Evolutionary conservation across 179 eudicot genomes (phyloP), one percentile per base, ranked within the genome.

Genomic region (Heliamphora pulchella): DNA sequence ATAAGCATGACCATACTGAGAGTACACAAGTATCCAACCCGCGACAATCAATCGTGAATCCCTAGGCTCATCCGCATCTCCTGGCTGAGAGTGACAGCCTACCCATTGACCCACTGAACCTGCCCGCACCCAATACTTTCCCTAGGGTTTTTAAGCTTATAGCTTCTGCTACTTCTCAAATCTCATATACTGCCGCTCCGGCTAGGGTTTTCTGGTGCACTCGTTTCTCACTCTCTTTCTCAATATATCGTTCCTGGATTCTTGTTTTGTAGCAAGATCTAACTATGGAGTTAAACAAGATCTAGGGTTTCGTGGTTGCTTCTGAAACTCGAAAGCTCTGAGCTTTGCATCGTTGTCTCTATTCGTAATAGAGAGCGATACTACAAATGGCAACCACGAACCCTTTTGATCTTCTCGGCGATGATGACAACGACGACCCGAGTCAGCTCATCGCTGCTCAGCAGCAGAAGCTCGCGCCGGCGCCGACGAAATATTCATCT

Each of bases 361-460:
- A 4, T 53, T 13, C 9, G 11, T 20, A 11, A 7, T 59, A 58
- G 8, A 51, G 73, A 54, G 41, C 70, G 2, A 47, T 79, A 48
- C 4, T 4, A 79, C 51, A 82, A 85, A 91, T 91, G 93, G 84
- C 96, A 2, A 85, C 91, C 5, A 10, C 74, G 50, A 91, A 90
- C 82, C 93, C 96, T 2, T 90, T 91, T 81, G 96, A 89, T 31
- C 31, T 31, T 31, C 31, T 31, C 31, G 31, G 87, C 2, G 92
- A 88, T 44, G 86, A 89, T 64, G 96, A 91, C 79, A 84, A 87
- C 80, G 93, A 90, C 78, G 93, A 89, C 82, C 89, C 87, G 17
- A 74, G 79, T n/a, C 85, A 80, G 82, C 80, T 91, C 8, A 47
- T 91, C 65, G 93, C 91, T 71, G 89, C 81, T 69, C 90, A 86